These are phyloP conservation scores for Ophiostoma fasciatum DNA, from an alignment of 2,329 filamentous ascomycete species.

Conservation along the genomic window DNA sequence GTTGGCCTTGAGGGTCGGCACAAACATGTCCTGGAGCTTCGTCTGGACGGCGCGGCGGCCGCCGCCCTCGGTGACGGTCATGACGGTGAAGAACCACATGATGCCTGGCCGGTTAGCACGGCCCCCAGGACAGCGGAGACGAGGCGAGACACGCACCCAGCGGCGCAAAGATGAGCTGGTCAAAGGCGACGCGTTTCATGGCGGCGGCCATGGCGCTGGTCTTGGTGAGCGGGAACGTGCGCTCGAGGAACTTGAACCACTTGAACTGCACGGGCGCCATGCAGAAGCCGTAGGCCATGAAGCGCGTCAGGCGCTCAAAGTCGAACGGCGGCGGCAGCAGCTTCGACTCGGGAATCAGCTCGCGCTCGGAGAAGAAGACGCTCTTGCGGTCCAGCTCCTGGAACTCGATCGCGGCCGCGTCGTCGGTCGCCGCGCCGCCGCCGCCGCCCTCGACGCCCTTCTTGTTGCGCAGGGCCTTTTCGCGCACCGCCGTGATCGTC, in stretches of 20 bases:
- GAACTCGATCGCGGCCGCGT: constrained; percentile 73
- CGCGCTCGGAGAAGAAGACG: background rate
- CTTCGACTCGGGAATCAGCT: too few relatives aligned
- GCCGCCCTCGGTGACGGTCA: constrained; percentile 91
- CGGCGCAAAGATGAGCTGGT: constrained; percentile 88
- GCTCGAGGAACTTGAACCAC: constrained; percentile 82
- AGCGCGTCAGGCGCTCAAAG: constrained; percentile 84
- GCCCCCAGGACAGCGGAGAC: too few relatives aligned
- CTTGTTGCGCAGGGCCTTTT: constrained; percentile 44
- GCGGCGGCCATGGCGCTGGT: constrained; percentile 58
- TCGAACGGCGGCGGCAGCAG: constrained; percentile 73
- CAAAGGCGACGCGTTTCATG: constrained; percentile 78
- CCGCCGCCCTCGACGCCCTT: constrained; percentile 48
- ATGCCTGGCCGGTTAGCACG: too few relatives aligned
- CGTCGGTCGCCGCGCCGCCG: constrained; percentile 36
- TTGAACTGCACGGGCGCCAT: constrained; percentile 93
- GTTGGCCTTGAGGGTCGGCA: constrained; percentile 90
- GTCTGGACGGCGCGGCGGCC: constrained; percentile 61
- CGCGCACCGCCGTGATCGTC: constrained; percentile 69
- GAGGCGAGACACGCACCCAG: too few relatives aligned
- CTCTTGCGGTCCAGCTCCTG: constrained; percentile 70
- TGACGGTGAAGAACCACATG: constrained; percentile 81
- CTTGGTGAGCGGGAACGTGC: constrained; percentile 73
- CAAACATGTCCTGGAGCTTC: constrained; percentile 88
- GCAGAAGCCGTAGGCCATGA: constrained; percentile 93